phyloP scores from a whole-genome alignment of 495 filamentous ascomycete genomes.

The Penicillium atrosanguineum region DNA sequence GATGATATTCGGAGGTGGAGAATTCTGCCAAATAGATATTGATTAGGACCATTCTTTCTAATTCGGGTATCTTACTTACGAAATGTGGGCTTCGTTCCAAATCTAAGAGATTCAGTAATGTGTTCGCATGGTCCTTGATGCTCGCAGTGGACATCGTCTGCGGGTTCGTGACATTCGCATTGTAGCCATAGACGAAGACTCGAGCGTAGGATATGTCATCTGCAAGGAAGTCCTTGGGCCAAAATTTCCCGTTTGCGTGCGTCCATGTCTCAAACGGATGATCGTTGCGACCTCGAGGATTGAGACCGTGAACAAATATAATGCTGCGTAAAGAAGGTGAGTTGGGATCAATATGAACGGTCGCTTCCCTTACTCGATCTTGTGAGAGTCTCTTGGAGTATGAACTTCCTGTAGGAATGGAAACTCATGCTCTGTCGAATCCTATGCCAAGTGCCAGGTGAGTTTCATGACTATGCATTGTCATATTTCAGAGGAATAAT shows the following conservation, averaged over 20 bases:
- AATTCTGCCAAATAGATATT: no score
- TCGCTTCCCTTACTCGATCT: conserved; percentile 27
- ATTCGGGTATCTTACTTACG: conserved; percentile 3
- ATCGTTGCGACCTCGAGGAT: conserved; percentile 35
- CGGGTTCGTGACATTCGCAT: conserved; percentile 38
- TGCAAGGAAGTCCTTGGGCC: conserved; percentile 40
- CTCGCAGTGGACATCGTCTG: conserved; percentile 38
- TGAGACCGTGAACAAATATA: conserved; percentile 40
- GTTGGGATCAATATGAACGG: background rate
- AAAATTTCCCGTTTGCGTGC: conserved; percentile 36
- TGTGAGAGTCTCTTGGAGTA: conserved; percentile 26
- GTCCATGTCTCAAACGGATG: conserved; percentile 44
- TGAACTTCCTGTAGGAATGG: conserved; percentile 37
- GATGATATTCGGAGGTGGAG: conserved; percentile 35
- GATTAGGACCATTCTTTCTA: background rate
- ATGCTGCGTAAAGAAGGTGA: conserved; percentile 17
- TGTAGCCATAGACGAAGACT: conserved; percentile 44
- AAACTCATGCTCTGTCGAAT: conserved; percentile 28
- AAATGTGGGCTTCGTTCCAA: conserved; percentile 31
- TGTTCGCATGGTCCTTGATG: conserved; percentile 41
- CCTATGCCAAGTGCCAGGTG: conserved; percentile 15
- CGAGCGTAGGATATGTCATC: conserved; percentile 39
- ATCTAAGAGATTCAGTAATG: conserved; percentile 34
- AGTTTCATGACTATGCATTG: background rate
- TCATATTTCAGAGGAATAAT: background rate